Conservation (phyloP, 768 basidiomycete species). For the Lactifluus echinatus region DNA sequence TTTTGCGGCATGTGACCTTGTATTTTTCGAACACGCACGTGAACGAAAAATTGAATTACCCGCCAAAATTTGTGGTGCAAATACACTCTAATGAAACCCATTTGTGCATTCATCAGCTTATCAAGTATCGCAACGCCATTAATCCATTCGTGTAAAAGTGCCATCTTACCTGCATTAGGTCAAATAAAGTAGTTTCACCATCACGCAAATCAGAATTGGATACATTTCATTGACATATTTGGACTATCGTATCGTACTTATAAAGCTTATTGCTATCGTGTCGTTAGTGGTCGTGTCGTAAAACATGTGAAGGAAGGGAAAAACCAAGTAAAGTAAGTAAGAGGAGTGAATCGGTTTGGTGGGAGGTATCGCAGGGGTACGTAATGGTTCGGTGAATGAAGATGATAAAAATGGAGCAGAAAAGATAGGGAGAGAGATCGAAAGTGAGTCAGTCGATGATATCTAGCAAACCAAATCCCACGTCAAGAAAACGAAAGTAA, state of each 20-base stretch:
- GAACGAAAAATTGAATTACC: no score
- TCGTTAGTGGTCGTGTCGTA: constrained; percentile 1
- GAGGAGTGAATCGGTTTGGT: not conserved
- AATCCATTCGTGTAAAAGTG: no score
- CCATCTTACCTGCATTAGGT: no score
- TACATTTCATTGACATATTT: not conserved
- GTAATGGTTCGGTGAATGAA: not conserved
- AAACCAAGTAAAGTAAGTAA: not conserved
- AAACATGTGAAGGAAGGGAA: not conserved
- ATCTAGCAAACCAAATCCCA: not conserved
- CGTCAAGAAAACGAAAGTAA: not conserved
- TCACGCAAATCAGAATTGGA: not conserved
- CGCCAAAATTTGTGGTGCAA: no score
- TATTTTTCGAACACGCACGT: no score
- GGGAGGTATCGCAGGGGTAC: not conserved
- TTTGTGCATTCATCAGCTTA: no score
- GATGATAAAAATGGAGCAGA: not conserved
- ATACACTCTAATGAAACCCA: no score
- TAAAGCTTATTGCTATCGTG: constrained; percentile 10
- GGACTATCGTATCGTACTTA: constrained; percentile 2
- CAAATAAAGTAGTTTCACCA: no score
- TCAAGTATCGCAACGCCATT: no score
- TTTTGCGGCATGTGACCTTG: no score
- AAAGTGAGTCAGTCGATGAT: not conserved
- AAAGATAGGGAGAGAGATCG: not conserved